Percentiles rank a stretch among this genome's conserved stretches.
Evolutionary conservation across 495 filamentous ascomycete genomes (phyloP).

Genomic region (Melanomma pulvis-pyrius): DNA sequence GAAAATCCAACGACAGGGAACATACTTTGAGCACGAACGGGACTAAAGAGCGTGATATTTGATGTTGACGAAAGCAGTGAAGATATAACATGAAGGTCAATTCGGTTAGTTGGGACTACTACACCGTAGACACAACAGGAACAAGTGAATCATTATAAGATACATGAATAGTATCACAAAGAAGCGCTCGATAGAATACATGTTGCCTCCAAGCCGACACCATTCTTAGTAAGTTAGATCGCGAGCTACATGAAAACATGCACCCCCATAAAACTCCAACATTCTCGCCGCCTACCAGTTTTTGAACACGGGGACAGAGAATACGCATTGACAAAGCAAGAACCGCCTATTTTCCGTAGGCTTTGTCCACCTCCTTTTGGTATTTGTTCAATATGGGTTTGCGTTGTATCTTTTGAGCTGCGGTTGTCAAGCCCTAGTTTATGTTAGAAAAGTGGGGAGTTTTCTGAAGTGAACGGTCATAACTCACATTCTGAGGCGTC

Average conservation of each 20-base stretch:
- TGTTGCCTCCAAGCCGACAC: neutral
- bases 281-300: neutral
- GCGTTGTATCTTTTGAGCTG: constrained; percentile 78
- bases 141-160: neutral
- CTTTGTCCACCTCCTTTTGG: constrained; percentile 64
- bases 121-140: neutral
- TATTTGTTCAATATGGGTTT: constrained; percentile 67
- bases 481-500: constrained; percentile 92
- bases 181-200: neutral
- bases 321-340: neutral
- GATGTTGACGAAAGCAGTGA: no score
- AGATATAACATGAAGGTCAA: no score
- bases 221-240: neutral
- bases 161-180: neutral
- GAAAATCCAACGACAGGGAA: no score
- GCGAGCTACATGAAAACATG: neutral
- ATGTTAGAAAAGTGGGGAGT: constrained; percentile 37
- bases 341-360: constrained; percentile 46
- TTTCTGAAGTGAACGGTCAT: neutral
- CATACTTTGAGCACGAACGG: no score
- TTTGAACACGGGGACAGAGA: neutral
- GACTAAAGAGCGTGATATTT: no score
- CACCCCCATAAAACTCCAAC: neutral
- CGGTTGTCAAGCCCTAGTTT: constrained; percentile 63
- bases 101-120: no score